Percentiles rank a stretch among this genome's conserved stretches.
Evolutionary conservation across 257 asterid species (phyloP).

Genomic region (Solanum pimpinellifolium): DNA sequence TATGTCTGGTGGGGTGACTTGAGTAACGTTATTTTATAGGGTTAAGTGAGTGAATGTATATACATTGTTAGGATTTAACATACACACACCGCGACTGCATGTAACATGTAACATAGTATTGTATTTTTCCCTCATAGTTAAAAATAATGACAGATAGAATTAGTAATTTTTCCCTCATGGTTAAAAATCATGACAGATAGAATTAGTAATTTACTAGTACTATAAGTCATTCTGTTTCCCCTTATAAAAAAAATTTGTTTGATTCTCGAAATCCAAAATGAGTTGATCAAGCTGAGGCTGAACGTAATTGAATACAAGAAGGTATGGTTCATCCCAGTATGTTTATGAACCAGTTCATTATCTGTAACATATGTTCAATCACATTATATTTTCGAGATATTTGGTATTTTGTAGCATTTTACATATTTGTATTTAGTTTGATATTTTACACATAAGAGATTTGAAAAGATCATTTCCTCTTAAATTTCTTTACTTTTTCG

Average conservation of each 20-base stretch:
- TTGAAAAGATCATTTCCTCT: neutral
- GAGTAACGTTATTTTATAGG: neutral
- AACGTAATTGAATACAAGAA: neutral
- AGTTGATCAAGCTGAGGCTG: neutral
- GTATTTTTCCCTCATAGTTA: no score
- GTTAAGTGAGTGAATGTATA: neutral
- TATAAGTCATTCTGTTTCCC: no score
- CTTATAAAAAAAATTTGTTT: no score
- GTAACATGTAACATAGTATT: neutral
- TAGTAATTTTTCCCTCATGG: no score
- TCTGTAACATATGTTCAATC: neutral
- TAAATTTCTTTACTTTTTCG: neutral
- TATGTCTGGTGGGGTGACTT: neutral
- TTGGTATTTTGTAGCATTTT: neutral
- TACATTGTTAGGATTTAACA: neutral
- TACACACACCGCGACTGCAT: neutral
- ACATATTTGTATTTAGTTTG: neutral
- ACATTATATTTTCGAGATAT: neutral
- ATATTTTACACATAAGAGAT: neutral
- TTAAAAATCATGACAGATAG: neutral
- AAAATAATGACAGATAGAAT: no score
- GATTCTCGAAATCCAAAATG: neutral
- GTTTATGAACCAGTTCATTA: neutral
- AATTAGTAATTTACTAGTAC: neutral
- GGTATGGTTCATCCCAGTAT: neutral